Conservation (phyloP, 805 yeast genomes). For the Saccharomycopsis fibuligera region DNA sequence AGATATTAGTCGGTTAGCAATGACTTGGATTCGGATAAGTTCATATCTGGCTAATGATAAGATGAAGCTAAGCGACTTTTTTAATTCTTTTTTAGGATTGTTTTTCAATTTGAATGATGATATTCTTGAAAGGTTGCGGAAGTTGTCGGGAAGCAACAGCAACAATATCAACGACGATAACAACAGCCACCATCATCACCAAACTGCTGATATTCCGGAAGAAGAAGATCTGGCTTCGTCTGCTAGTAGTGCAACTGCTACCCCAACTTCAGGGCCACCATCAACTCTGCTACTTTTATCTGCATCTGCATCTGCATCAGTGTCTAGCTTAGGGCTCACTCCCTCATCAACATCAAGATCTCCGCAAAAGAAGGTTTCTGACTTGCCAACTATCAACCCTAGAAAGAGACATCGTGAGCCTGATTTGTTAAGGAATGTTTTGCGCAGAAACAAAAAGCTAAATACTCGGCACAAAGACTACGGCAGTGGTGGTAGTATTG, state of each 20-base stretch:
- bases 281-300: no score
- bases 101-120: conserved; percentile 45
- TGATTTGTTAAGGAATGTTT: conserved; percentile 45
- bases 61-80: conserved; percentile 54
- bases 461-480: conserved; percentile 21
- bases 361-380: conserved; percentile 22
- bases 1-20: conserved; percentile 55
- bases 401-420: conserved; percentile 37
- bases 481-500: neutral
- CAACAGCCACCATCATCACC: no score
- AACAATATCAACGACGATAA: neutral
- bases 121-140: conserved; percentile 1
- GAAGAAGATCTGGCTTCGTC: neutral
- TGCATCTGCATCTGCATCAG: no score
- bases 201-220: no score
- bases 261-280: neutral
- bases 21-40: conserved; percentile 54
- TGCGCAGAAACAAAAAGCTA: conserved; percentile 34
- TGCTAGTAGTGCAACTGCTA: neutral
- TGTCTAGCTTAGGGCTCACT: no score
- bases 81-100: conserved; percentile 52
- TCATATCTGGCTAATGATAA: conserved; percentile 59
- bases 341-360: no score
- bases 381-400: conserved; percentile 24
- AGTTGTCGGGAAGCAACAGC: conserved; percentile 6